Evolutionary conservation across 2,329 filamentous ascomycete genomes (phyloP).

Genomic region (Phoma sp.): DNA sequence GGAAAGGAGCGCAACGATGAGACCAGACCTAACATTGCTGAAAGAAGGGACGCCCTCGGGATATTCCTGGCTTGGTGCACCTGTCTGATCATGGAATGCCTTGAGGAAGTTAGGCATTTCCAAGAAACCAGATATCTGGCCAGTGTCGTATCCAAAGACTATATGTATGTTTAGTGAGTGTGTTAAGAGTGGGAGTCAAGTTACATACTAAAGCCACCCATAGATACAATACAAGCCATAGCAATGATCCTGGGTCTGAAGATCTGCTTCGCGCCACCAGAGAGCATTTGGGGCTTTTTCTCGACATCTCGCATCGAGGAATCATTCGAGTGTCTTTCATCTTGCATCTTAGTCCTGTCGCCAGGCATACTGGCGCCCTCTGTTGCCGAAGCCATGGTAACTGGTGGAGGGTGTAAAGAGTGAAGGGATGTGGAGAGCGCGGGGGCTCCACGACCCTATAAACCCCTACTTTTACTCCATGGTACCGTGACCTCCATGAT

Average conservation of each 20-base stretch:
- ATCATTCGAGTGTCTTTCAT: constrained; percentile 22
- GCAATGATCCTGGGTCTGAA: constrained; percentile 41
- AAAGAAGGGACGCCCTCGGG: constrained; percentile 32
- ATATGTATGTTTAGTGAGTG: not conserved
- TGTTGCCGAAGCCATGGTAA: constrained; percentile 8
- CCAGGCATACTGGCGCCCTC: not conserved
- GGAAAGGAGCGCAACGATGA: constrained; percentile 59
- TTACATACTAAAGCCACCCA: constrained; percentile 41
- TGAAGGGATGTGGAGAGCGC: not conserved
- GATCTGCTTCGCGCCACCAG: constrained; percentile 33
- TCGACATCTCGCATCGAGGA: constrained; percentile 36
- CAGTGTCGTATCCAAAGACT: constrained; percentile 44
- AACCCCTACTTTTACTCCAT: constrained; percentile 9
- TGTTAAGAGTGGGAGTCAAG: too few relatives aligned
- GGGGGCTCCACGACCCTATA: constrained; percentile 18
- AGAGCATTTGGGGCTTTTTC: constrained; percentile 35
- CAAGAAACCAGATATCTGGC: constrained; percentile 47
- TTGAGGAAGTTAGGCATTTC: constrained; percentile 45
- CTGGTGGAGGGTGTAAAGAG: not conserved
- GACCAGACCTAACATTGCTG: constrained; percentile 40
- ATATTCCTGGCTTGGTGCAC: constrained; percentile 9
- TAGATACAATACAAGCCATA: constrained; percentile 43
- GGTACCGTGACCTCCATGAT: not conserved
- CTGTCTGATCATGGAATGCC: constrained; percentile 34
- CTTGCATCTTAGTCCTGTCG: not conserved